phyloP scores from a whole-genome alignment of 805 yeast genomes.

The Yarrowia deformans region DNA sequence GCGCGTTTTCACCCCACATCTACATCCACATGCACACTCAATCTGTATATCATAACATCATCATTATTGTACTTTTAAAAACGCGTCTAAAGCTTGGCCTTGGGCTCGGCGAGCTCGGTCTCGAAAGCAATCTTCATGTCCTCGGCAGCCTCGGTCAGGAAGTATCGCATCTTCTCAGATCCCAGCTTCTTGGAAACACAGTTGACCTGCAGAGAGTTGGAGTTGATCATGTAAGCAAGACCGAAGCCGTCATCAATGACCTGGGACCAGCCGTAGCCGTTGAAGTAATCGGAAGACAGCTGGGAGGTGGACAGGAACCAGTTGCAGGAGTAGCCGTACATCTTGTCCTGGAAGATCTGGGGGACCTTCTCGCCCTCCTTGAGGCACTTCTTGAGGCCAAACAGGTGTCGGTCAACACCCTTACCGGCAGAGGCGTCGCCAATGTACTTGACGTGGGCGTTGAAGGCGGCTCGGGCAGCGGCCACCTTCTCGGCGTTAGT shows the following conservation, averaged over 20 bases:
- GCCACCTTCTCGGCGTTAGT: slow-evolving; percentile 63
- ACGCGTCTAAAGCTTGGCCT: slow-evolving; percentile 50
- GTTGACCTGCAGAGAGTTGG: slow-evolving; percentile 84
- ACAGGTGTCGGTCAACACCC: slow-evolving; percentile 93
- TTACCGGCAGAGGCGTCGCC: slow-evolving; percentile 80
- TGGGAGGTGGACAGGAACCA: slow-evolving; percentile 94
- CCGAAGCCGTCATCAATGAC: slow-evolving; percentile 95
- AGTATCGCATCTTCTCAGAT: slow-evolving; percentile 60
- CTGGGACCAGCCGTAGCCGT: slow-evolving; percentile 96
- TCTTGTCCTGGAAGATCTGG: slow-evolving; percentile 74
- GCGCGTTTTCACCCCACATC: no score
- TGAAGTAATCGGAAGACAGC: slow-evolving; percentile 80
- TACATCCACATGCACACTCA: no score
- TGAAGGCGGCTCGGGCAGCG: slow-evolving; percentile 74
- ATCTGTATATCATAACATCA: slow-evolving; percentile 15
- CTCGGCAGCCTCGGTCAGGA: slow-evolving; percentile 77
- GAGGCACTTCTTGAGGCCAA: slow-evolving; percentile 82
- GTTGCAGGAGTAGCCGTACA: slow-evolving; percentile 74
- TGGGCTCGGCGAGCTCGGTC: slow-evolving; percentile 47
- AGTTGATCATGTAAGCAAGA: slow-evolving; percentile 89
- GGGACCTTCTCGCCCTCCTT: slow-evolving; percentile 65
- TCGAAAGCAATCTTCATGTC: slow-evolving; percentile 74
- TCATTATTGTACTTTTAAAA: slow-evolving; percentile 7
- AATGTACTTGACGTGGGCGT: slow-evolving; percentile 76
- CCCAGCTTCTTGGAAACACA: slow-evolving; percentile 74